These are phyloP conservation scores for Blastomyces emzantsi DNA, from an alignment of 2,329 filamentous ascomycete species.

Conservation along the genomic window DNA sequence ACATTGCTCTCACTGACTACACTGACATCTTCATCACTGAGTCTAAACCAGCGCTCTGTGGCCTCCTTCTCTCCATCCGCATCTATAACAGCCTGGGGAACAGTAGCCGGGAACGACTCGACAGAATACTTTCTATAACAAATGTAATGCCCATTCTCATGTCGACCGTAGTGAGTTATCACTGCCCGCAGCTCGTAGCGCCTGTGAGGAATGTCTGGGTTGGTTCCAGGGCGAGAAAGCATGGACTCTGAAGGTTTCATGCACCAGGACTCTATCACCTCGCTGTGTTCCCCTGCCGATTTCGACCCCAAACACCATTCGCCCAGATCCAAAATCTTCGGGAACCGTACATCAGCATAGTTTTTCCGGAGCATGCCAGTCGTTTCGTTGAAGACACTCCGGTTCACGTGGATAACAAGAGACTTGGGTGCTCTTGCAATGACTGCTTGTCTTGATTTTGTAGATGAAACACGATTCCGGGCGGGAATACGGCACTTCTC, in stretches of 20 bases:
- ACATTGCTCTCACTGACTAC: constrained; percentile 65
- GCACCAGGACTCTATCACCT: constrained; percentile 57
- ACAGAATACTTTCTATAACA: constrained; percentile 68
- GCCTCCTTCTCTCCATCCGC: constrained; percentile 28
- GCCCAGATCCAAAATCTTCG: constrained; percentile 61
- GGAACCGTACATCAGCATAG: constrained; percentile 67
- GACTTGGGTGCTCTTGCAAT: constrained; percentile 73
- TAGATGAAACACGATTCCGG: constrained; percentile 62
- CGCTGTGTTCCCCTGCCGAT: constrained; percentile 24
- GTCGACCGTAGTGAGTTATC: constrained; percentile 78
- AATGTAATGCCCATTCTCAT: constrained; percentile 94
- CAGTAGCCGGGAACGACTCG: constrained; percentile 26
- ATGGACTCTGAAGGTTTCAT: constrained; percentile 62
- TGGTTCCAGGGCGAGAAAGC: constrained; percentile 53
- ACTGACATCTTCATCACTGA: constrained; percentile 81
- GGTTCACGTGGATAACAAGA: constrained; percentile 79
- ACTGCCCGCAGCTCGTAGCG: constrained; percentile 73
- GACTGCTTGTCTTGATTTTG: constrained; percentile 83
- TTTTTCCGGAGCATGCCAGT: constrained; percentile 80
- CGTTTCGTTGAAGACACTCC: constrained; percentile 78
- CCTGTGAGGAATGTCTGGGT: constrained; percentile 39
- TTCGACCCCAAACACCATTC: constrained; percentile 72
- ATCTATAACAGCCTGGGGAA: constrained; percentile 27
- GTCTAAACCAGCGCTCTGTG: constrained; percentile 67
- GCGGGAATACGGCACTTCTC: constrained; percentile 58